phyloP scores from a whole-genome alignment of 306 rosid genomes.

The Cicer chorassanicum region DNA sequence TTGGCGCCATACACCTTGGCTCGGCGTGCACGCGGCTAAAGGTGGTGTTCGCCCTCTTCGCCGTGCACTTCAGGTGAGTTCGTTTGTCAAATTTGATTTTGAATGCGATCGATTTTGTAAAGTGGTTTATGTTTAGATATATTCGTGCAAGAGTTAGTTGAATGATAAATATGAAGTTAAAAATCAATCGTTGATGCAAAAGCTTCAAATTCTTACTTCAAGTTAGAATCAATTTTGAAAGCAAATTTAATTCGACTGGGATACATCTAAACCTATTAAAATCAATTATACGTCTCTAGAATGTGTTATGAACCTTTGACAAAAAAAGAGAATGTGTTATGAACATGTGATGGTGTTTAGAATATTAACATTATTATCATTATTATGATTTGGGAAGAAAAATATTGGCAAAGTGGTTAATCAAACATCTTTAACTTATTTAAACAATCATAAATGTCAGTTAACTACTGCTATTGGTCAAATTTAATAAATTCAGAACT shows the following conservation, averaged over 20 bases:
- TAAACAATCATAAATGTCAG: conserved; percentile 40
- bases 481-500: conserved; percentile 30
- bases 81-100: background rate
- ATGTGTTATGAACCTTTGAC: background rate
- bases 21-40: conserved; percentile 82
- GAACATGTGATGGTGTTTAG: conserved; percentile 4
- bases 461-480: conserved; percentile 36
- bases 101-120: background rate
- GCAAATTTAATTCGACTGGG: too few species aligned
- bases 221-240: too few species aligned
- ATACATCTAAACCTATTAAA: too few species aligned
- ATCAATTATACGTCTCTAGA: background rate
- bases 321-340: background rate
- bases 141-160: too few species aligned
- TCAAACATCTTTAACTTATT: conserved; percentile 30
- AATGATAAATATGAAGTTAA: too few species aligned
- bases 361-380: background rate
- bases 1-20: conserved; percentile 99
- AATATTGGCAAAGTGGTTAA: background rate
- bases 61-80: conserved; percentile 85
- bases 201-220: too few species aligned
- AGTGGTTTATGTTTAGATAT: too few species aligned
- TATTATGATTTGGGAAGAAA: background rate
- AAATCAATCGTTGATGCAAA: too few species aligned
- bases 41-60: conserved; percentile 93